Base-by-base conservation (phyloP, 257 asterid species). In the Solanum arcanum region DNA sequence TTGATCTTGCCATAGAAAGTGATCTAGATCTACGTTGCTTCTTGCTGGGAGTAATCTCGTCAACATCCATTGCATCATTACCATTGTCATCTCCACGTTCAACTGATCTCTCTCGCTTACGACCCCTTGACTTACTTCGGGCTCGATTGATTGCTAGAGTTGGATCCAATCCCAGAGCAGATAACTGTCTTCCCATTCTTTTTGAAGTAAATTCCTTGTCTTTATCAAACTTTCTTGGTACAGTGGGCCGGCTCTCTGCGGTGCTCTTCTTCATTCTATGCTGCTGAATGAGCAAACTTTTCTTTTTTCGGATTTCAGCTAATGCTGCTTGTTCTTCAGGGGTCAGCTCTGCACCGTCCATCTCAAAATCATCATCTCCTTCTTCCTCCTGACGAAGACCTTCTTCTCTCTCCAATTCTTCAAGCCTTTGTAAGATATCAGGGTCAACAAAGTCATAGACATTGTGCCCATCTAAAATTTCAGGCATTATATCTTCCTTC, bases 391-490 rank as follows among this genome's bases (percentile, higher is more conserved):
- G 99, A 41, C 91, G 96, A 83, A 87, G 92, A 70, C 95, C 91
- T 89, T 97, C 99, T 90, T 96, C 98, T 60, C 92, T 87, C 91
- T 97, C 99, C 92, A 97, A 91, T 88, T 97, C 99, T 91, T 97
- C 99, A 20, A 95, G 97, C 90, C 98, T 93, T 88, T 88, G 91
- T 89, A 96, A 83, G 88, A 97, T 93, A 89, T 97, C 99, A 31
- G 99, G 98, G 89, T 96, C 98, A 21, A 97, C 90, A 77, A 96
- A 97, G 91, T 97, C 98, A 20, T 92, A 94, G 31, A 97, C 99
- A 85, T 97, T 97, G 93, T 97, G 99, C 29, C 99, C 99, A 81
- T 96, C 98, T 66, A 95, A 92, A 87, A 97, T 93, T 90, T 97
- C 98, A 1, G 99, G 98, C 91, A 96, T 92, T 39, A 88, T 70